Base-by-base conservation (phyloP, 345 rosid species). In the Camelina sativa region DNA sequence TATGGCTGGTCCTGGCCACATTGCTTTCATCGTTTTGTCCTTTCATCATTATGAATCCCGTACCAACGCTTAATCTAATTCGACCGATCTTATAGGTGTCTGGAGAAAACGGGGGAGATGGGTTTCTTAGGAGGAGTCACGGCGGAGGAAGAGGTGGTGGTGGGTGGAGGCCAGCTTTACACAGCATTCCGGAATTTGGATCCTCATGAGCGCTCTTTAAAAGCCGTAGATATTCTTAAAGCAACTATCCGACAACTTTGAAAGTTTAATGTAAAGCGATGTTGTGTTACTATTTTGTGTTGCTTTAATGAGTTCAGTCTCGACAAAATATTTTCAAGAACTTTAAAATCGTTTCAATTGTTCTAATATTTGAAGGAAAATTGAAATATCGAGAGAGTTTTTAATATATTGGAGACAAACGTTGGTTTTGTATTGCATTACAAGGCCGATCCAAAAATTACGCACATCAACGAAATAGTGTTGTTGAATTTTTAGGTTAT, bases 111-210 rank as follows among this genome's bases (percentile, higher is more conserved):
- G 40, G 73, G 51, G 74, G 81, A 62, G 67, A 65, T 25, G 68
- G 61, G 23, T 35, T 60, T 41, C 55, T 73, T 60, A 85, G 85
- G 74, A 76, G 77, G 22, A 63, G 46, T 6, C 34, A 77, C 53
- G 75, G 78, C 7, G 80, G 72, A 13, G 67, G 80, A 63, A 77
- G 72, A 71, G 62, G 62, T 58, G 82, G 85, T 2, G 71, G 84
- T 16, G 90, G 84, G 47, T 93, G 98, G 98, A 88, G 83, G 82
- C 98, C 97, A 84, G 89, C 92, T 71, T 86, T 91, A 51, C 88
- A 86, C 66, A 93, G 89, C 89, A 93, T 93, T 80, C 85, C 91
- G 4, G 98, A 93, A 74, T 16, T 80, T 74, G 88, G 88, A 71
- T 76, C 72, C 43, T 46, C 77, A 6, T 77, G 68, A 77, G 47